phyloP scores from a whole-genome alignment of 495 filamentous ascomycete genomes.

The Halenospora varia region DNA sequence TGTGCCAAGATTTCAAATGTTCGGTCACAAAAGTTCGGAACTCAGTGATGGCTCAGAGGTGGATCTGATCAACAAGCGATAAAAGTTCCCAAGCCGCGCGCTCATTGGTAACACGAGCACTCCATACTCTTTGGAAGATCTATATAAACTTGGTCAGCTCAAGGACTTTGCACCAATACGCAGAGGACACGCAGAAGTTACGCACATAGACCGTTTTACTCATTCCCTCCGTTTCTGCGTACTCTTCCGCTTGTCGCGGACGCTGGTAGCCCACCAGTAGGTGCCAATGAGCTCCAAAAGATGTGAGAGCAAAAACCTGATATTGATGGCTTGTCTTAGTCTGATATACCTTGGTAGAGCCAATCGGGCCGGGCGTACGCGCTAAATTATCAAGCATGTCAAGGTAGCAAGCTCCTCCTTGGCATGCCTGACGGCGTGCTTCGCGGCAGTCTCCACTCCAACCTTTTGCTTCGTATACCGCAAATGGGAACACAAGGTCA shows the following conservation, averaged over 20 bases:
- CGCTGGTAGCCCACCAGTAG: background rate
- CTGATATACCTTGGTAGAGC: conserved; percentile 1
- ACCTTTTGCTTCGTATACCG: conserved; percentile 6
- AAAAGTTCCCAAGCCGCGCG: conserved; percentile 1
- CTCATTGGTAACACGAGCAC: conserved; percentile 1
- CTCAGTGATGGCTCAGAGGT: background rate
- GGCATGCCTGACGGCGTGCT: conserved; percentile 3
- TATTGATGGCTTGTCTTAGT: conserved; percentile 2
- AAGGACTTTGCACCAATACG: background rate
- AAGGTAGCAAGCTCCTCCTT: background rate
- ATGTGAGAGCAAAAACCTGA: conserved; percentile 7
- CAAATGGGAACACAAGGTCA: no score
- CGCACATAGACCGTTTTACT: conserved; percentile 1
- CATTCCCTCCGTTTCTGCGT: background rate
- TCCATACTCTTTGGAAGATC: conserved; percentile 5
- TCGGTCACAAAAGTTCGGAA: conserved; percentile 1
- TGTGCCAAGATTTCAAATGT: conserved; percentile 1
- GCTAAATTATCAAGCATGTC: conserved; percentile 5
- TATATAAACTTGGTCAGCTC: background rate
- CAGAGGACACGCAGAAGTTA: background rate
- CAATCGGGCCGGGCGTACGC: conserved; percentile 1
- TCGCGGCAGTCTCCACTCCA: conserved; percentile 9
- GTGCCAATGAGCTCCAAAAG: conserved; percentile 7
- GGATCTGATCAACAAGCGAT: conserved; percentile 2
- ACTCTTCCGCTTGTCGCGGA: background rate